Conservation (phyloP, 129 eudicot genomes). For the Cynara cardunculus region DNA sequence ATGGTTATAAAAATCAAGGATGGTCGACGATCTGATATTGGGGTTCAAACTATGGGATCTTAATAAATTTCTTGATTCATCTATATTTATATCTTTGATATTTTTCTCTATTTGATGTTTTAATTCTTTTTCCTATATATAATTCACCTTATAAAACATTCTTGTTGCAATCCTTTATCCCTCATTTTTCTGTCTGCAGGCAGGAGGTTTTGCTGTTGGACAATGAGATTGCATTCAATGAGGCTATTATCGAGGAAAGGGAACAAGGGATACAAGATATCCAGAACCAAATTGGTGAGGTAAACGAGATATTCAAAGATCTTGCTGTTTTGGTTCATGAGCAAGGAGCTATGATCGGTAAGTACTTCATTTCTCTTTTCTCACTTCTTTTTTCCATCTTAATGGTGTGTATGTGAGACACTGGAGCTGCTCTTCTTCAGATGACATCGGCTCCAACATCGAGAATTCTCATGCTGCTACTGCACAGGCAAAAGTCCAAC, state of each 20-base stretch:
- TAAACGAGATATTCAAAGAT: conserved; percentile 51
- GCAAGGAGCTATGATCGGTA: conserved; percentile 82
- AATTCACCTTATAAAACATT: too few species aligned
- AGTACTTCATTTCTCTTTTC: not conserved
- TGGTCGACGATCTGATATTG: not conserved
- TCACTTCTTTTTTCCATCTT: not conserved
- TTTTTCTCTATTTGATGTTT: not conserved
- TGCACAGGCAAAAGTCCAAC: conserved; percentile 78
- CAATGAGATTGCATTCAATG: conserved; percentile 56
- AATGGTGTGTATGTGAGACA: not conserved
- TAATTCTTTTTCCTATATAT: not conserved
- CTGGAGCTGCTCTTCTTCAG: conserved; percentile 28
- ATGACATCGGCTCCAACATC: conserved; percentile 85
- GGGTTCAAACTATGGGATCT: not conserved
- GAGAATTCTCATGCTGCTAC: conserved; percentile 95
- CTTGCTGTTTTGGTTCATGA: conserved; percentile 53
- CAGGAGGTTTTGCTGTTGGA: conserved; percentile 57
- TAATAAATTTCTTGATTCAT: not conserved
- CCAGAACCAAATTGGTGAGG: conserved; percentile 47
- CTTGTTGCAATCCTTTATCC: too few species aligned
- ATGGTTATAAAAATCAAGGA: not conserved
- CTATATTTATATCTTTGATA: not conserved
- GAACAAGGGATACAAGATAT: conserved; percentile 63
- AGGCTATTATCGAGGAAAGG: conserved; percentile 59
- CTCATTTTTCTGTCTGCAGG: conserved; percentile 21